Evolutionary conservation across 305 asterid genomes (phyloP).

Genomic region (Coffea humblotiana): DNA sequence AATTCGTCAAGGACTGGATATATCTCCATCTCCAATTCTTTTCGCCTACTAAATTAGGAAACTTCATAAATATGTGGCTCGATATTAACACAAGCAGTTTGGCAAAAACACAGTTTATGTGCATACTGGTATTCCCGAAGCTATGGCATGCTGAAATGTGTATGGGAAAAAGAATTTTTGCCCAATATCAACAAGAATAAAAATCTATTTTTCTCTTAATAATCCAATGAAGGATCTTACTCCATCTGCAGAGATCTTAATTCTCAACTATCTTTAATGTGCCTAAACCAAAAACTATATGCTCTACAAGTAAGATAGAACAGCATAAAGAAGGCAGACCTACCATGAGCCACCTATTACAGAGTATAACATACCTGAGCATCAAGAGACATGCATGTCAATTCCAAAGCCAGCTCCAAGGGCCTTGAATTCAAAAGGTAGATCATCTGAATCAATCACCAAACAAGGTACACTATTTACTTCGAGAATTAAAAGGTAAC

Average conservation of each 20-base stretch:
- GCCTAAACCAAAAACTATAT: background rate
- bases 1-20: conserved; percentile 94
- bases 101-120: background rate
- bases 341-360: conserved; percentile 2
- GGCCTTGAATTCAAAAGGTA: conserved; percentile 96
- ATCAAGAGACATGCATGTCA: conserved; percentile 89
- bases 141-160: background rate
- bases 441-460: conserved; percentile 65
- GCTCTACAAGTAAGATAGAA: background rate
- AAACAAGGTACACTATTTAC: conserved; percentile 22
- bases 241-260: background rate
- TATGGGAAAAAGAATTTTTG: too few relatives aligned
- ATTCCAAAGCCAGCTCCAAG: conserved; percentile 95
- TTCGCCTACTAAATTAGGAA: conserved; percentile 66
- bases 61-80: conserved; percentile 16
- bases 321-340: conserved; percentile 16
- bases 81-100: background rate
- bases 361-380: conserved; percentile 64
- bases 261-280: background rate
- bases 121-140: background rate
- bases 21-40: conserved; percentile 84
- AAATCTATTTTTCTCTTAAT: background rate
- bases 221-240: background rate
- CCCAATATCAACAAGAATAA: background rate
- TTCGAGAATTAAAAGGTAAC: conserved; percentile 3